These are phyloP conservation scores for Vanrija pseudolonga DNA, from an alignment of 1,284 basidiomycete genomes.

Conservation along the genomic window DNA sequence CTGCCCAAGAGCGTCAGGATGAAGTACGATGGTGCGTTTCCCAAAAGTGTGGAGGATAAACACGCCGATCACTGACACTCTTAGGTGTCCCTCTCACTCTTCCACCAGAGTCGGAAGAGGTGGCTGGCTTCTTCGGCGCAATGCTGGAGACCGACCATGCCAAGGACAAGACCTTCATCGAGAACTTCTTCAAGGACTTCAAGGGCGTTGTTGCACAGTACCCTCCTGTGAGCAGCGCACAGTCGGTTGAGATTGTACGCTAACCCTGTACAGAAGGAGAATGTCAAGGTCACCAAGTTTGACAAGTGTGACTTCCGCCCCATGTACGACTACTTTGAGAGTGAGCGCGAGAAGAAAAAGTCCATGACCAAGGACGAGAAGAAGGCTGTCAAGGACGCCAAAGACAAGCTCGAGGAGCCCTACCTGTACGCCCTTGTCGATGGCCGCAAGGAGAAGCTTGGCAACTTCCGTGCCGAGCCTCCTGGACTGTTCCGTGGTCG, in stretches of 20 bases:
- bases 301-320: constrained; percentile 88
- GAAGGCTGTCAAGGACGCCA: constrained; percentile 79
- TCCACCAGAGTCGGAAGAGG: constrained; percentile 85
- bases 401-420: constrained; percentile 76
- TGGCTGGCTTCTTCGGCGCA: constrained; percentile 93
- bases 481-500: constrained; percentile 96
- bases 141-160: constrained; percentile 92
- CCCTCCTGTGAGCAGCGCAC: constrained; percentile 68
- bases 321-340: constrained; percentile 91
- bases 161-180: constrained; percentile 80
- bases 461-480: constrained; percentile 97
- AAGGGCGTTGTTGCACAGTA: constrained; percentile 69
- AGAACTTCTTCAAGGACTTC: constrained; percentile 96
- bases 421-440: constrained; percentile 85
- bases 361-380: constrained; percentile 78
- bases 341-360: constrained; percentile 90
- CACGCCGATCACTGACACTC: constrained; percentile 54
- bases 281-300: constrained; percentile 72
- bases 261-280: constrained; percentile 49
- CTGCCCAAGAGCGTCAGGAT: constrained; percentile 84
- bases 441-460: constrained; percentile 94
- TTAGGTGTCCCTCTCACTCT: constrained; percentile 63
- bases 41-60: constrained; percentile 48
- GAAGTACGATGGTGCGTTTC: constrained; percentile 74
- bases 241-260: not conserved